A percentile compares a stretch with the other conserved stretches of the same genome.
These are phyloP conservation scores for Ceratonia siliqua DNA, from an alignment of 306 rosid genomes.

Conservation along the genomic window DNA sequence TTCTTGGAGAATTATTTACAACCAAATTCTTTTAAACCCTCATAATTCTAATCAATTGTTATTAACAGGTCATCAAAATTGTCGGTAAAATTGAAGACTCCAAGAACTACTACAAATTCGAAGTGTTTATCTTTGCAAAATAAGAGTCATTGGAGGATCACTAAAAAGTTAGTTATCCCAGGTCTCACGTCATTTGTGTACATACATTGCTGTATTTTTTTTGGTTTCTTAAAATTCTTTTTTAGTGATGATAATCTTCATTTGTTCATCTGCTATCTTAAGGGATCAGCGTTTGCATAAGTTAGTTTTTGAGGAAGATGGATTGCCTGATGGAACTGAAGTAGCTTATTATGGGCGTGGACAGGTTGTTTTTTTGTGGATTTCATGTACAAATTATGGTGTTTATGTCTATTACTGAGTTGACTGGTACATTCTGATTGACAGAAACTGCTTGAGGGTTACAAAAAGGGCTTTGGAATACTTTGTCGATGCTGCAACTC, in stretches of 20 bases:
- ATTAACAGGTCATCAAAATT: constrained; percentile 65
- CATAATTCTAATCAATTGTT: constrained; percentile 31
- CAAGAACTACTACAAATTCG: constrained; percentile 51
- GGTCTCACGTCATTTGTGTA: constrained; percentile 12
- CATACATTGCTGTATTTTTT: constrained; percentile 9
- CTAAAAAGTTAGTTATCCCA: constrained; percentile 60
- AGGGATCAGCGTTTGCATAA: constrained; percentile 88
- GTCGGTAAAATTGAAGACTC: constrained; percentile 57
- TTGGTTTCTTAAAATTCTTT: neutral
- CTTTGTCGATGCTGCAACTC: constrained; percentile 87
- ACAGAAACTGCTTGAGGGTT: constrained; percentile 95
- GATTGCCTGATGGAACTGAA: constrained; percentile 96
- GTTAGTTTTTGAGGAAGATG: constrained; percentile 90
- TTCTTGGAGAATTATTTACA: constrained; percentile 23
- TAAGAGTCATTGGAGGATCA: constrained; percentile 79
- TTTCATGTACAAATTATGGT: constrained; percentile 34
- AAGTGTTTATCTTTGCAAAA: constrained; percentile 50
- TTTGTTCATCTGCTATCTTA: constrained; percentile 31
- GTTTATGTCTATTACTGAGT: constrained; percentile 25
- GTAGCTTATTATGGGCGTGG: constrained; percentile 97
- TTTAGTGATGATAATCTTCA: constrained; percentile 21
- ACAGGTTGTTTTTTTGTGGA: constrained; percentile 62
- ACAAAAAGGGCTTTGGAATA: constrained; percentile 85
- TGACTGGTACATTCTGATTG: constrained; percentile 33
- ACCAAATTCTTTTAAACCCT: neutral